Conservation (phyloP, 2,329 filamentous ascomycete species). For the Dactylellina cionopaga region DNA sequence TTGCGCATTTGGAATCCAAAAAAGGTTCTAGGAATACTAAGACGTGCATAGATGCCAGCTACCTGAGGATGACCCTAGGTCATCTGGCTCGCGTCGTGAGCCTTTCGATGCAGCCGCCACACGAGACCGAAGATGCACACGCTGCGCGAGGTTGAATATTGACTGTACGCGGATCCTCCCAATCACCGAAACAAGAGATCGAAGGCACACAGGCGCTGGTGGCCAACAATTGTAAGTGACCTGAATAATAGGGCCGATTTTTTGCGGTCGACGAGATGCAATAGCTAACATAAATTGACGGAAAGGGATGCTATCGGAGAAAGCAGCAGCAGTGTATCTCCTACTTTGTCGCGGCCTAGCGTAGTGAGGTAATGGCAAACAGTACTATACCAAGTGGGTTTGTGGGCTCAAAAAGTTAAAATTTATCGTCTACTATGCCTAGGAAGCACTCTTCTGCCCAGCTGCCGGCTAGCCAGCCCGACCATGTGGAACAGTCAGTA, state of each 20-base stretch:
- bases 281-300: neutral
- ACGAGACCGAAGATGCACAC: slow-evolving; percentile 52
- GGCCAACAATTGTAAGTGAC: slow-evolving; percentile 15
- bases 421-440: slow-evolving; percentile 2
- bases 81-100: slow-evolving; percentile 16
- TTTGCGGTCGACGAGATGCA: neutral
- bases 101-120: slow-evolving; percentile 25
- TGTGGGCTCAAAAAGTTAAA: neutral
- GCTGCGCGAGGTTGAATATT: slow-evolving; percentile 52
- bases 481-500: slow-evolving; percentile 54
- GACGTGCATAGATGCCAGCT: slow-evolving; percentile 33
- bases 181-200: slow-evolving; percentile 52
- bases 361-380: slow-evolving; percentile 15
- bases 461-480: slow-evolving; percentile 24
- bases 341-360: slow-evolving; percentile 24
- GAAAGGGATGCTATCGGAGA: slow-evolving; percentile 26
- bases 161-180: slow-evolving; percentile 55
- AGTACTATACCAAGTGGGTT: neutral
- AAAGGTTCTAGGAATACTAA: too few species aligned
- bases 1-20: neutral
- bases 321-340: slow-evolving; percentile 9
- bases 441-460: slow-evolving; percentile 28
- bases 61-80: slow-evolving; percentile 23
- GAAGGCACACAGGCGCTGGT: slow-evolving; percentile 21
- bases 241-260: too few species aligned